Base-by-base conservation (phyloP, 2,329 filamentous ascomycete genomes). In the Dactylella cylindrospora region DNA sequence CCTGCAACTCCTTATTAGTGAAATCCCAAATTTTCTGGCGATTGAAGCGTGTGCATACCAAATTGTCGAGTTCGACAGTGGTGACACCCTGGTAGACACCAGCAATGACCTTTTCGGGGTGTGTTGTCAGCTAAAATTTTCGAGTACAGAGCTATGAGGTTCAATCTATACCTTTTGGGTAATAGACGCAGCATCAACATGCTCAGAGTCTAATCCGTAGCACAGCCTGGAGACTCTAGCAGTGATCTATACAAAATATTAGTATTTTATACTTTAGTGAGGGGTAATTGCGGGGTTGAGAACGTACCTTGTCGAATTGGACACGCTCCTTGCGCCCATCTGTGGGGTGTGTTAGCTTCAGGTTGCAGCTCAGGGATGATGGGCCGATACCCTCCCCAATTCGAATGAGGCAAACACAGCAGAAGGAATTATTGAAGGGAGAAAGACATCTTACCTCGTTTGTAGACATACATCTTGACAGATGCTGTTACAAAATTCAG, bases 271-370 rank as follows among this genome's bases (percentile, higher is more conserved):
- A 19, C 20, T n/a, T 20, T 22, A 31, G 12, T 17, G 13, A 9
- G 22, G 29, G 28, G 3, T 2, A 29, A 50, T 39, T 47, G 19
- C 23, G 29, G 10, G 23, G 7, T 38, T 38, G 29, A 12, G 20
- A 19, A 2, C 23, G 20, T 57, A 64, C 59, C 39, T 98, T 98
- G 81, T 98, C 93, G 79, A 98, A 98, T 76, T 98, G 93, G 67
- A 98, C 93, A 76, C 93, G 93, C 82, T 98, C 93, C 80, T 97
- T 95, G 80, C 93, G 93, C 77, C 91, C 91, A 82, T 98, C 93
- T 97, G 70, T 39, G 49, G 9, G 19, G 54, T 0, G 22, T 57
- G 38, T 64, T 51, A 57, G 59, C 35, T n/a, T 69, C 35, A 68
- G 67, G 31, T 25, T 17, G 35, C 53, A 38, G 26, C 41, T 31